Conservation (phyloP, 2,329 filamentous ascomycete genomes). For the Orbilia quercus region DNA sequence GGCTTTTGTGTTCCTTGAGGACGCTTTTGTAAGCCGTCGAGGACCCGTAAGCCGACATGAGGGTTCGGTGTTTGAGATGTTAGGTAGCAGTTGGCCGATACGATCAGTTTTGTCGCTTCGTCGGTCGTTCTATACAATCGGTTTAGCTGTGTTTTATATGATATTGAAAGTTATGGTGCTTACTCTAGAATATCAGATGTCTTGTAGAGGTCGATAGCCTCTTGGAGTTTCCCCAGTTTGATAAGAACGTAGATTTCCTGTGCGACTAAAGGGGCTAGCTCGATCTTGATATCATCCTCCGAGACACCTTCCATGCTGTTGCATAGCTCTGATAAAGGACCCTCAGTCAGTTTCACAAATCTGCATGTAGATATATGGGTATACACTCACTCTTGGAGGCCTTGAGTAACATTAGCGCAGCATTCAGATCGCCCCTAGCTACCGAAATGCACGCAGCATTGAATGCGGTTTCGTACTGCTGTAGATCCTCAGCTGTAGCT, state of each 20-base stretch:
- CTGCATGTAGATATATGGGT: neutral
- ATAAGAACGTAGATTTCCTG: conserved; percentile 80
- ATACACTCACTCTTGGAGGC: conserved; percentile 68
- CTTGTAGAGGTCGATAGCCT: conserved; percentile 73
- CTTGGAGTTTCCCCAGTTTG: conserved; percentile 73
- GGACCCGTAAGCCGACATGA: conserved; percentile 73
- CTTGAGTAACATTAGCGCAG: conserved; percentile 75
- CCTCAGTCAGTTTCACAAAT: neutral
- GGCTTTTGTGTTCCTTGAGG: conserved; percentile 69
- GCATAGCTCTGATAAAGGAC: conserved; percentile 70
- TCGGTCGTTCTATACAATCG: conserved; percentile 71
- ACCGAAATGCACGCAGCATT: conserved; percentile 81
- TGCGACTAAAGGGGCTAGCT: conserved; percentile 78
- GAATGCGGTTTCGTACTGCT: conserved; percentile 83
- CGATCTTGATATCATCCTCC: conserved; percentile 78
- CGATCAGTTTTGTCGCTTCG: conserved; percentile 73
- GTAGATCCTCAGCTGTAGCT: conserved; percentile 71
- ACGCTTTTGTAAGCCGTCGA: conserved; percentile 64
- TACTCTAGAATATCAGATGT: conserved; percentile 73
- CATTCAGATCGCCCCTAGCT: conserved; percentile 74
- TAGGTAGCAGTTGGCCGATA: conserved; percentile 68
- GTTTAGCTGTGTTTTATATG: conserved; percentile 60
- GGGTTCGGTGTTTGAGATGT: conserved; percentile 71
- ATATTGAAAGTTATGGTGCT: conserved; percentile 60
- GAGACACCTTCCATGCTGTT: conserved; percentile 77